phyloP scores from a whole-genome alignment of 306 rosid species.

The Ammopiptanthus mongolicus region DNA sequence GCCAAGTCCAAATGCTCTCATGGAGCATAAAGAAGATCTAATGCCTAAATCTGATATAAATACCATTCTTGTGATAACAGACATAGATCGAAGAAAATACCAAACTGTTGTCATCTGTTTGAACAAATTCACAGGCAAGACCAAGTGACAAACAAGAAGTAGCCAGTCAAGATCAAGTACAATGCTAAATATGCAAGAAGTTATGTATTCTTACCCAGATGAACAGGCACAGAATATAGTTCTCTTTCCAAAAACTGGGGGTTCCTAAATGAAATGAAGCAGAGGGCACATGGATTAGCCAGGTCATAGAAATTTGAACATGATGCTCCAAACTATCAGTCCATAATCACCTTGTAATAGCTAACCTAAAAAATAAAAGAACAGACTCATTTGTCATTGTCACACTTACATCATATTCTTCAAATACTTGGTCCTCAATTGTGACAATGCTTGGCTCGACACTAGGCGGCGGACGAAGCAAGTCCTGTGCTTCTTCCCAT shows the following conservation, averaged over 20 bases:
- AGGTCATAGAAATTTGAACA: conserved; percentile 17
- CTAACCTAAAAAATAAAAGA: not conserved
- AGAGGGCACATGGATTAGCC: conserved; percentile 19
- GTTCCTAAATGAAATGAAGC: conserved; percentile 60
- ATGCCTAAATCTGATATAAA: not conserved
- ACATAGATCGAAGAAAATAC: not conserved
- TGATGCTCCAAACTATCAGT: not conserved
- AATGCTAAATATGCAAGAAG: not conserved
- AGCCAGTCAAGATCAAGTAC: conserved; percentile 2
- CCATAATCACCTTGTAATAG: not conserved
- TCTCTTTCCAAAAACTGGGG: conserved; percentile 94
- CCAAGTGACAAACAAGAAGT: not conserved
- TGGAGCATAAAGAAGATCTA: conserved; percentile 2
- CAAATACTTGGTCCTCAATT: conserved; percentile 83
- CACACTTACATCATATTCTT: conserved; percentile 88
- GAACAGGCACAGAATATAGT: conserved; percentile 62
- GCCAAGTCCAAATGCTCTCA: not conserved
- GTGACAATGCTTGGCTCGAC: conserved; percentile 76
- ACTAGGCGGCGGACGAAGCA: conserved; percentile 90
- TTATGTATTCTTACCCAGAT: conserved; percentile 60
- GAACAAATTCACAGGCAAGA: conserved; percentile 7
- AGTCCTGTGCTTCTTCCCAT: conserved; percentile 99
- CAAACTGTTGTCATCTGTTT: not conserved
- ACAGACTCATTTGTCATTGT: not conserved
- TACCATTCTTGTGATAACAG: not conserved